Percentiles rank a stretch among this genome's conserved stretches.
These are phyloP conservation scores for Syzygium grande DNA, from an alignment of 345 rosid species.

Conservation along the genomic window DNA sequence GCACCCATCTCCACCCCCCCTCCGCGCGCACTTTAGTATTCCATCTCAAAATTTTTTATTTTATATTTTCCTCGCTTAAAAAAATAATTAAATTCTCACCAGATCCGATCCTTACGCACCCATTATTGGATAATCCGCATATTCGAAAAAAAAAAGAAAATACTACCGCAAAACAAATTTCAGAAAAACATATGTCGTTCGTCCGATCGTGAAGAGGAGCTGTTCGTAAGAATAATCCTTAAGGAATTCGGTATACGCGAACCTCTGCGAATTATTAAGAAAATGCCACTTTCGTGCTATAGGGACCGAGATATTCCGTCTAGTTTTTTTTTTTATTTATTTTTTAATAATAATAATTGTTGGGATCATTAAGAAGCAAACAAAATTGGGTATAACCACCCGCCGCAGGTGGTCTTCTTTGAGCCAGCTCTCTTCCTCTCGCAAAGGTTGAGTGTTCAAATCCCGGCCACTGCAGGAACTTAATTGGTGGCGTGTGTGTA, in stretches of 20 bases:
- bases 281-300: neutral
- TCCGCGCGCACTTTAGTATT: constrained; percentile 23
- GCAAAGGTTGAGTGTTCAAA: too few species aligned
- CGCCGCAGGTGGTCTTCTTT: too few species aligned
- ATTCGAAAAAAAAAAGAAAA: too few species aligned
- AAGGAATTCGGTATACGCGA: neutral
- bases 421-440: too few species aligned
- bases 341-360: too few species aligned
- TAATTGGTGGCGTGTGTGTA: too few species aligned
- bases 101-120: neutral
- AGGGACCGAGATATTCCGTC: neutral
- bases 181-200: neutral
- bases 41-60: neutral
- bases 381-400: neutral
- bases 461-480: too few species aligned
- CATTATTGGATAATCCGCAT: neutral
- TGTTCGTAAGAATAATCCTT: neutral
- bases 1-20: neutral
- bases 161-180: neutral
- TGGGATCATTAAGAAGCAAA: neutral
- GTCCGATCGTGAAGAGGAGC: neutral
- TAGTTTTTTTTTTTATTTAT: neutral
- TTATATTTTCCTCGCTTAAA: neutral
- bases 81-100: neutral
- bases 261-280: neutral